Percentiles rank a stretch among this genome's conserved stretches.
Conservation (phyloP, 2,329 filamentous ascomycete species). For the Paracamarosporium sp. region DNA sequence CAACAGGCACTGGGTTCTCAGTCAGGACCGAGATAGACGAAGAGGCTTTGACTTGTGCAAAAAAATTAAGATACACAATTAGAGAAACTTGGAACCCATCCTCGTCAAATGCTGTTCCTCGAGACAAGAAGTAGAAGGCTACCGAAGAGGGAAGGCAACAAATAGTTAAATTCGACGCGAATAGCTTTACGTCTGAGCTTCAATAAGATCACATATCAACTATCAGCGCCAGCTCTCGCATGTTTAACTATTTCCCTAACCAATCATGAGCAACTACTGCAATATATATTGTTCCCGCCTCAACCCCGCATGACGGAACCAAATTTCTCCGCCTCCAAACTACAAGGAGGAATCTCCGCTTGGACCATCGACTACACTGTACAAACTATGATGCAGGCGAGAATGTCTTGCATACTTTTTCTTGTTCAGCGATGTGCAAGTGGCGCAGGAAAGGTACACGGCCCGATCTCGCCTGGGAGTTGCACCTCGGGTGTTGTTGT, state of each 20-base stretch:
- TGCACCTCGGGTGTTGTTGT: background rate
- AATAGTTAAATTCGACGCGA: no score
- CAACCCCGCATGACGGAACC: slow-evolving; percentile 5
- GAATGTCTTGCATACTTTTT: background rate
- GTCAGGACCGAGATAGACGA: no score
- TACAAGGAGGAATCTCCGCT: background rate
- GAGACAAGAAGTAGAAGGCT: no score
- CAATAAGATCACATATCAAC: no score
- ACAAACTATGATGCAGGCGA: background rate
- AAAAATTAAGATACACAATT: no score
- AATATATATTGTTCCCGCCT: background rate
- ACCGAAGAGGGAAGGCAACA: no score
- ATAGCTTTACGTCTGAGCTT: no score
- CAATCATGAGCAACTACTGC: background rate
- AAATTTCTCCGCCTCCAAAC: slow-evolving; percentile 7
- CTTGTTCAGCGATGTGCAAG: background rate
- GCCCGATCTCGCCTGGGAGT: background rate
- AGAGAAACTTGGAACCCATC: no score
- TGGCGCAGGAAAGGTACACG: background rate
- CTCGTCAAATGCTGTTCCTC: no score
- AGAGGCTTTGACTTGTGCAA: no score
- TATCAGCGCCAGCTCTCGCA: no score
- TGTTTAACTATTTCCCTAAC: background rate
- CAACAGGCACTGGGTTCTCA: no score
- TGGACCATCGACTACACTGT: background rate